Conservation (phyloP, 768 basidiomycete genomes). For the Rickenella mellea region DNA sequence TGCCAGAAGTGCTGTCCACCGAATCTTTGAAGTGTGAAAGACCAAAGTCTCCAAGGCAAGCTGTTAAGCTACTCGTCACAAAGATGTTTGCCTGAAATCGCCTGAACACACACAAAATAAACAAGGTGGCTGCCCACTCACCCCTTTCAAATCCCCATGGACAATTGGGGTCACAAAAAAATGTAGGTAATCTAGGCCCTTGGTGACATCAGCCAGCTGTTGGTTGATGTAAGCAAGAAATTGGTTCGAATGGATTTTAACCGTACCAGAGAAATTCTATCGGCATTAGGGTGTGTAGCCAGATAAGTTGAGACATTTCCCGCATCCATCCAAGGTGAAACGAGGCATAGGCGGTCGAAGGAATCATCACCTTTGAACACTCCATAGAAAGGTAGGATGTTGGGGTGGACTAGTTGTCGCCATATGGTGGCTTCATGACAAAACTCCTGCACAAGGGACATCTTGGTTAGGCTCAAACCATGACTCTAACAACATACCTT, state of each 20-base stretch:
- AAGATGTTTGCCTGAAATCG: too few relatives aligned
- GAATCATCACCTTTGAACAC: conserved; percentile 13
- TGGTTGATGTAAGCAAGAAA: neutral
- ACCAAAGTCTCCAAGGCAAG: too few relatives aligned
- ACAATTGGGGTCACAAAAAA: neutral
- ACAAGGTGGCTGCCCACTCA: too few relatives aligned
- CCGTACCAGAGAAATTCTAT: neutral
- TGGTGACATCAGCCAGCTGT: neutral
- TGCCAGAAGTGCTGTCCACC: too few relatives aligned
- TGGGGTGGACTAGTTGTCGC: conserved; percentile 11
- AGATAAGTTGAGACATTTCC: conserved; percentile 15
- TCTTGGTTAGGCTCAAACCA: too few relatives aligned
- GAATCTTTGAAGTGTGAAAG: too few relatives aligned
- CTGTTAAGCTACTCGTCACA: too few relatives aligned
- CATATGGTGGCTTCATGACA: conserved; percentile 17
- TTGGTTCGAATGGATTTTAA: neutral
- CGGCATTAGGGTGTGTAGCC: conserved; percentile 1
- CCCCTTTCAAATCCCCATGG: neutral
- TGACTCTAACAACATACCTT: too few relatives aligned
- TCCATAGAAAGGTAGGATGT: conserved; percentile 15
- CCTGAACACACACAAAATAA: too few relatives aligned
- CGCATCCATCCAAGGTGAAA: conserved; percentile 20
- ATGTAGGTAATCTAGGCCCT: neutral
- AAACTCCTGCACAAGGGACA: too few relatives aligned
- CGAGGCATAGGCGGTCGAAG: conserved; percentile 9